These are phyloP conservation scores for Plasmodium yoelii DNA, from an alignment of 169 alveolate genomes.

Conservation along the genomic window DNA sequence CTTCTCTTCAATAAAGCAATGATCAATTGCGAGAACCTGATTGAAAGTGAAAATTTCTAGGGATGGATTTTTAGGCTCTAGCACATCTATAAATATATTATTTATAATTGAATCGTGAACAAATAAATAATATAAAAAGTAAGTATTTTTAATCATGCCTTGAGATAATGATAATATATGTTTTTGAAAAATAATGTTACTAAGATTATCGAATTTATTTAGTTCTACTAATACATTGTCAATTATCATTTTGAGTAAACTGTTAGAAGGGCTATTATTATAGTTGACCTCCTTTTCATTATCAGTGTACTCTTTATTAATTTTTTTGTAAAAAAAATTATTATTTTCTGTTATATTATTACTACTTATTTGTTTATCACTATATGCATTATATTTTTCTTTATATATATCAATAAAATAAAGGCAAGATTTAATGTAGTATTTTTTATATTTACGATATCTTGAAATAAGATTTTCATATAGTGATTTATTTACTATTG, in stretches of 20 bases:
- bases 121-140: slow-evolving; percentile 68
- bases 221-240: slow-evolving; percentile 61
- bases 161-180: slow-evolving; percentile 59
- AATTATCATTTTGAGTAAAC: slow-evolving; percentile 23
- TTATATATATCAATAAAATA: slow-evolving; percentile 60
- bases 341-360: slow-evolving; percentile 16
- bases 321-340: slow-evolving; percentile 9
- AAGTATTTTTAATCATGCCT: slow-evolving; percentile 27
- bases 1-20: slow-evolving; percentile 53
- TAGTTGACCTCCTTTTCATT: slow-evolving; percentile 19
- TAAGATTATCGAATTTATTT: slow-evolving; percentile 69
- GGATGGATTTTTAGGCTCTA: slow-evolving; percentile 1
- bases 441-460: slow-evolving; percentile 26
- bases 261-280: neutral
- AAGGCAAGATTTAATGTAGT: slow-evolving; percentile 49
- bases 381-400: slow-evolving; percentile 61
- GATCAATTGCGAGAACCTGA: slow-evolving; percentile 38
- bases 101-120: slow-evolving; percentile 49
- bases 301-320: slow-evolving; percentile 1
- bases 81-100: slow-evolving; percentile 16
- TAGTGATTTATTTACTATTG: slow-evolving; percentile 35
- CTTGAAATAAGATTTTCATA: slow-evolving; percentile 59
- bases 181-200: slow-evolving; percentile 54
- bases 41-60: slow-evolving; percentile 61
- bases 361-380: slow-evolving; percentile 30